Percentiles rank a stretch among this genome's conserved stretches.
phyloP scores from a whole-genome alignment of 106 monocot species.

The Acanthochlamys bracteata region DNA sequence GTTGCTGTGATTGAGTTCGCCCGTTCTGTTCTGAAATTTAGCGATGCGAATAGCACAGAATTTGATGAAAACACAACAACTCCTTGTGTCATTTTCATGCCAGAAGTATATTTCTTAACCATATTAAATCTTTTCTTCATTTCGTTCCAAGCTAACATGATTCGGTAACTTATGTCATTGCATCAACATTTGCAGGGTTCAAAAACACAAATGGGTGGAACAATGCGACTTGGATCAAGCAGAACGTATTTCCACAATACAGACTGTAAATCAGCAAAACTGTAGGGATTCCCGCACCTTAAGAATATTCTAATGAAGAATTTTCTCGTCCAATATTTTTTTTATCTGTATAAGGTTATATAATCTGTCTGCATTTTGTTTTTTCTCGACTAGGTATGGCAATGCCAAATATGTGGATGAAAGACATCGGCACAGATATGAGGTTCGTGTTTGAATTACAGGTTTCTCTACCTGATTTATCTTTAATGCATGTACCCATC shows the following conservation, averaged over 20 bases:
- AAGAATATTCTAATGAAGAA: not conserved
- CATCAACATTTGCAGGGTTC: conserved; percentile 45
- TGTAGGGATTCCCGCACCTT: conserved; percentile 34
- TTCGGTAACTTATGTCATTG: no score
- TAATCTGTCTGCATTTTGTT: not conserved
- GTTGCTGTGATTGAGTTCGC: conserved; percentile 89
- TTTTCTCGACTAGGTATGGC: conserved; percentile 53
- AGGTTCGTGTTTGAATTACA: conserved; percentile 27
- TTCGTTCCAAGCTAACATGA: not conserved
- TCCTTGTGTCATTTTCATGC: conserved; percentile 93
- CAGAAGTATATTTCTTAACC: conserved; percentile 43
- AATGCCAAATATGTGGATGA: conserved; percentile 68
- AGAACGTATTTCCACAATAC: conserved; percentile 46
- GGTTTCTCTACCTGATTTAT: not conserved
- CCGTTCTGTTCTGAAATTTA: conserved; percentile 59
- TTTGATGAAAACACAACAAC: conserved; percentile 60
- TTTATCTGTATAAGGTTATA: not conserved
- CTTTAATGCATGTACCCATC: not conserved
- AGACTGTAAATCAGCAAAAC: conserved; percentile 58
- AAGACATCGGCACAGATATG: conserved; percentile 92
- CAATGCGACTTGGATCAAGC: conserved; percentile 91
- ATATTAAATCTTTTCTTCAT: not conserved
- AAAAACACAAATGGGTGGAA: conserved; percentile 93
- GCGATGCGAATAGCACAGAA: conserved; percentile 90
- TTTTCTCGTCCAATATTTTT: not conserved